Evolutionary conservation across 768 basidiomycete species (phyloP), one percentile per base, ranked within the genome.

Genomic region (Lenzites betulinus): DNA sequence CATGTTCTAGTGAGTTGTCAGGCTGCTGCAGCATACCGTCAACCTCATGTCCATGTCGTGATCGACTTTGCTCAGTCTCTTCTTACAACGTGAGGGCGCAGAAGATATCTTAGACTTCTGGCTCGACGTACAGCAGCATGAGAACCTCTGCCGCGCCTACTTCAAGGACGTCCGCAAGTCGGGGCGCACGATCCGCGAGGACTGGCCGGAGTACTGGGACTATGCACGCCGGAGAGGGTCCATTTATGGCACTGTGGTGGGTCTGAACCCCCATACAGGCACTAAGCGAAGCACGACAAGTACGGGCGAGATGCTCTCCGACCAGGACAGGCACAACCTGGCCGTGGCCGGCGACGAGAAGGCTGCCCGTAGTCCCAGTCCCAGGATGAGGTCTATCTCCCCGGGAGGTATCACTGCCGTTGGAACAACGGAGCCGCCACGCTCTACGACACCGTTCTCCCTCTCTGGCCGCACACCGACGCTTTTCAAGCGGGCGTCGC

Each of bases 71-170:
- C 35, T 16, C 30, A 97, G 96, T 76, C 83, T 98, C 61, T 98
- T 98, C 74, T 79, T 99, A 36, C 96, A 98, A 72, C 86, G 94
- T 36, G 96, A 99, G 76, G 92, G 93, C 25, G 87, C 93, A 55
- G 96, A 98, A 72, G 97, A 99, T 73, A 91, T 95, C 50, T 78
- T 99, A 46, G 97, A 99, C 73, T 98, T 98, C 69, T 98, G 96
- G 95, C 84, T 99, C 28, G 97, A 99, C 73, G 97, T 98, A 7
- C 95, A 97, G 68, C 97, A 98, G 76, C 97, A 99, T 73, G 97
- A 98, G 78, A 98, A 98, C 72, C 86, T 99, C 35, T 98, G 96
- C 74, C 85, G 95, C 62, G 97, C 96, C 8, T 98, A 98, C 75
- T 98, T 99, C 85, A 97, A 98, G 80, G 97, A 98, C 74, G 87